Percentiles rank a stretch among this genome's conserved stretches.
phyloP scores from a whole-genome alignment of 2,329 filamentous ascomycete genomes.

The Chaetomium sp. region DNA sequence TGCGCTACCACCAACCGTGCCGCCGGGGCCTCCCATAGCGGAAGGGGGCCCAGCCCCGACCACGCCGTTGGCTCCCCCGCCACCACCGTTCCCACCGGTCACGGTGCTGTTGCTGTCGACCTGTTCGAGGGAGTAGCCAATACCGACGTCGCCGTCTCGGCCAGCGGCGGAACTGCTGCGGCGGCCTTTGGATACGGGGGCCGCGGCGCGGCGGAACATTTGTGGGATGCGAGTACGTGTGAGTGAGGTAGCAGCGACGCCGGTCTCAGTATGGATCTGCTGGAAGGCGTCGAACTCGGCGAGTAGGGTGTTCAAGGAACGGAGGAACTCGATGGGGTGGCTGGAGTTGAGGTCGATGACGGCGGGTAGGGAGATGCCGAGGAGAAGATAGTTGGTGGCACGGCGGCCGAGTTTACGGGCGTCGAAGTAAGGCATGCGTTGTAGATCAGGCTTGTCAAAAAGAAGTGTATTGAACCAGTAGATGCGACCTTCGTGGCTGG shows the following conservation, averaged over 20 bases:
- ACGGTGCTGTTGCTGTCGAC: constrained; percentile 34
- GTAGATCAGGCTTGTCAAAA: constrained; percentile 75
- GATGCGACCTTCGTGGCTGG: constrained; percentile 76
- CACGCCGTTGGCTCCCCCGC: no score
- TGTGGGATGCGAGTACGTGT: constrained; percentile 73
- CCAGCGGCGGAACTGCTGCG: constrained; percentile 38
- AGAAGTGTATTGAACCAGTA: constrained; percentile 99
- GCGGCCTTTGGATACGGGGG: constrained; percentile 50
- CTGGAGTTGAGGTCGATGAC: constrained; percentile 82
- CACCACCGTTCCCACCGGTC: constrained; percentile 5
- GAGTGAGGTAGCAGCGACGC: constrained; percentile 61
- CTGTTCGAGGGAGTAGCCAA: constrained; percentile 14
- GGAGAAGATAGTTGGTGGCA: constrained; percentile 86
- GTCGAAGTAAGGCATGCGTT: constrained; percentile 79
- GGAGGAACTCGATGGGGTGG: constrained; percentile 77
- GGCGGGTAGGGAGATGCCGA: constrained; percentile 84
- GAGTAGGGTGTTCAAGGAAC: constrained; percentile 76
- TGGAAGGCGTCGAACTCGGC: constrained; percentile 93
- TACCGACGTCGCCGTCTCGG: constrained; percentile 21
- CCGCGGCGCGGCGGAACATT: constrained; percentile 65
- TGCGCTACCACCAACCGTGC: background rate
- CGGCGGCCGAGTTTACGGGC: constrained; percentile 77
- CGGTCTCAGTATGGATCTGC: constrained; percentile 73
- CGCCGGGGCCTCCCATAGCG: background rate
- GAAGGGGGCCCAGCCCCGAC: background rate